Evolutionary conservation across 441 rosid genomes (phyloP).

Genomic region (Adansonia rubrostipa): DNA sequence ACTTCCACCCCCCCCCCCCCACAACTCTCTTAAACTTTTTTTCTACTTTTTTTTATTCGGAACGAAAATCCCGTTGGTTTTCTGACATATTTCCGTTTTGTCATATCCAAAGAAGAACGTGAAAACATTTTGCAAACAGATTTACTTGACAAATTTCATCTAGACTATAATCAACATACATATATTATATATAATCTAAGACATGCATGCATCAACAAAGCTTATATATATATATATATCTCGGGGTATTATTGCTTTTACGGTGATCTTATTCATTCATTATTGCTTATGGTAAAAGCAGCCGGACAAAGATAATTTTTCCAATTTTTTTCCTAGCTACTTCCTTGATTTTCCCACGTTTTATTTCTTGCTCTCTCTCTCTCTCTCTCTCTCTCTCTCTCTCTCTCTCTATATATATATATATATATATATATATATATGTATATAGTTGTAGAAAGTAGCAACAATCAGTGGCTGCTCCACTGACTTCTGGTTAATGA

Average conservation of each 20-base stretch:
- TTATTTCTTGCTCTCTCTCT: too few species aligned
- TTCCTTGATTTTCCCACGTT: neutral
- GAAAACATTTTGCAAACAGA: neutral
- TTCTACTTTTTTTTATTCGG: neutral
- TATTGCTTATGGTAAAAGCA: too few species aligned
- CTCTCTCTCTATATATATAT: too few species aligned
- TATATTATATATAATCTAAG: neutral
- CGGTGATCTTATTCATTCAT: too few species aligned
- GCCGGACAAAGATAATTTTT: neutral
- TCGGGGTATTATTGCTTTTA: too few species aligned
- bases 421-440: too few species aligned
- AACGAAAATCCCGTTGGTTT: neutral
- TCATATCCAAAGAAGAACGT: neutral
- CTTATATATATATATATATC: too few species aligned
- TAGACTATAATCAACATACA: too few species aligned
- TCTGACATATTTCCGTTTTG: neutral
- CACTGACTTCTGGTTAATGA: neutral
- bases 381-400: too few species aligned
- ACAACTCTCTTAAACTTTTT: neutral
- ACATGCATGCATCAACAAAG: neutral
- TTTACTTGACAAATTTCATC: neutral
- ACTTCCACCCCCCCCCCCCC: too few species aligned
- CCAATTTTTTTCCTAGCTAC: neutral
- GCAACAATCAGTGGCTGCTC: neutral
- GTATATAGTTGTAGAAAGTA: neutral